Percentiles rank a stretch among this genome's conserved stretches.
Conservation (phyloP, 495 filamentous ascomycete genomes). For the Xylaria acuta region DNA sequence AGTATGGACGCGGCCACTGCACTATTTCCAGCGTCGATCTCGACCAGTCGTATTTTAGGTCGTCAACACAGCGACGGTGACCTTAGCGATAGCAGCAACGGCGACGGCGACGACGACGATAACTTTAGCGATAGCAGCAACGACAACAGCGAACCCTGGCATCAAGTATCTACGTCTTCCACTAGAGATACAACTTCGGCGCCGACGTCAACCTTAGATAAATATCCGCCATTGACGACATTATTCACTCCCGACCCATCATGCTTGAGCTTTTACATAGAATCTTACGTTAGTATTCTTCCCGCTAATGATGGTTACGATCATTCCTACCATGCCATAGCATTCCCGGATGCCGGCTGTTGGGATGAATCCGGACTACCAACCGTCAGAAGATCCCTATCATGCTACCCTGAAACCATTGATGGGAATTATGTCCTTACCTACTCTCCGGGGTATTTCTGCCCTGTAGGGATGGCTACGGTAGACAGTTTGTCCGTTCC, state of each 20-base stretch:
- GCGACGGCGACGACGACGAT: no score
- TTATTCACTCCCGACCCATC: background rate
- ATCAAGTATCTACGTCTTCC: background rate
- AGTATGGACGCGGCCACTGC: background rate
- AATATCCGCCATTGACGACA: background rate
- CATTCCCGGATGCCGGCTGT: background rate
- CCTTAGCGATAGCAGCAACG: no score
- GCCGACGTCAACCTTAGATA: background rate
- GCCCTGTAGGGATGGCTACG: background rate
- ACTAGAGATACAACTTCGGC: background rate
- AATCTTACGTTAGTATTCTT: no score
- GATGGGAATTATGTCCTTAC: background rate
- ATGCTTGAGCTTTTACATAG: background rate
- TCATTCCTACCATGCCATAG: background rate
- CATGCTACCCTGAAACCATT: background rate
- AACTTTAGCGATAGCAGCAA: no score
- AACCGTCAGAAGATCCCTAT: background rate
- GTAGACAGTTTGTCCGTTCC: background rate
- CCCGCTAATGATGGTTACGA: background rate
- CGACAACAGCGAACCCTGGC: no score
- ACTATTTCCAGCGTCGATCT: no score
- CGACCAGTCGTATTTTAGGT: no score
- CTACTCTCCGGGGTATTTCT: slow-evolving; percentile 3
- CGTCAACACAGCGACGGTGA: no score
- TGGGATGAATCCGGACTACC: background rate